These are phyloP conservation scores for Astrocystis sublimbata DNA, from an alignment of 495 filamentous ascomycete species.

Conservation along the genomic window DNA sequence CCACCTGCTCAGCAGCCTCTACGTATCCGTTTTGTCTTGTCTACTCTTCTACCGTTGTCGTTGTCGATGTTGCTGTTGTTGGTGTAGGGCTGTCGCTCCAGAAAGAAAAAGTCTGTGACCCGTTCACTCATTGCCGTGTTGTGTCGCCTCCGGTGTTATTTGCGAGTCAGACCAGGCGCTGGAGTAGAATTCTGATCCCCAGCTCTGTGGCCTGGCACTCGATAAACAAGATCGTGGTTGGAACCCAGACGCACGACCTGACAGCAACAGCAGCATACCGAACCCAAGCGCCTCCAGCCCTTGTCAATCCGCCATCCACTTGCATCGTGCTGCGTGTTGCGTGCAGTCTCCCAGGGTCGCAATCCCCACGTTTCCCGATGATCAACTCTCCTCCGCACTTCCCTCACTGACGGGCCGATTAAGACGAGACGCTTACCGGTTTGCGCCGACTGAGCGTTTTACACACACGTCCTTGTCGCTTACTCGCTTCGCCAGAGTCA, in stretches of 20 bases:
- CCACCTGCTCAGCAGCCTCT: neutral
- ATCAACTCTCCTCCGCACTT: constrained; percentile 35
- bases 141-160: neutral
- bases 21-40: neutral
- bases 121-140: constrained; percentile 3
- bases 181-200: no score
- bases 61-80: neutral
- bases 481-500: constrained; percentile 20
- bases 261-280: neutral
- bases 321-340: no score
- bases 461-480: constrained; percentile 13
- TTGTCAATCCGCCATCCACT: constrained; percentile 2
- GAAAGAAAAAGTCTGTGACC: neutral
- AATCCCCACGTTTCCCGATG: constrained; percentile 39
- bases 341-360: constrained; percentile 24
- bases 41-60: neutral
- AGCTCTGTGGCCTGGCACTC: neutral
- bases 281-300: neutral
- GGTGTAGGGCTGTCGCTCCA: constrained; percentile 2
- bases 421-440: constrained; percentile 28
- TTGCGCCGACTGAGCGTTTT: constrained; percentile 24
- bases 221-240: neutral
- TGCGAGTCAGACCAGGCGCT: neutral
- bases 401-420: constrained; percentile 38
- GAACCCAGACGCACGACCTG: no score